Evolutionary conservation across 2,329 filamentous ascomycete species (phyloP).

Genomic region (Fusarium cyanostomum): DNA sequence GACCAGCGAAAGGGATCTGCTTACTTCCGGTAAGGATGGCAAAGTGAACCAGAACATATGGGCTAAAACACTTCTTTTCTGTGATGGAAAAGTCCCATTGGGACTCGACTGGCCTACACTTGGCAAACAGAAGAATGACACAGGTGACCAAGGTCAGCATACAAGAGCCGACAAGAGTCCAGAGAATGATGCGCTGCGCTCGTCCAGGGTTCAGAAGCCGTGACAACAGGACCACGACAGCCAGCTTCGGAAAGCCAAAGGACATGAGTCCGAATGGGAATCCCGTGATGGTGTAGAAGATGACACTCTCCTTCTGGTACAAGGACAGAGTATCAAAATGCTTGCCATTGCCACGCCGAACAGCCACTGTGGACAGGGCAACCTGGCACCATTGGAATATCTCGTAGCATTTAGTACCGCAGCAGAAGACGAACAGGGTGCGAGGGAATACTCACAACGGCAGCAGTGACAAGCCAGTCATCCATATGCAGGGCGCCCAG

Average conservation of each 20-base stretch:
- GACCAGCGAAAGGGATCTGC: neutral
- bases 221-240: slow-evolving; percentile 51
- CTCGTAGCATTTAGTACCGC: slow-evolving; percentile 22
- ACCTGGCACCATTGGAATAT: slow-evolving; percentile 48
- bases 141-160: slow-evolving; percentile 46
- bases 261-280: slow-evolving; percentile 52
- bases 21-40: slow-evolving; percentile 53
- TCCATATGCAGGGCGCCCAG: slow-evolving; percentile 21
- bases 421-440: neutral
- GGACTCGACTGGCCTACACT: slow-evolving; percentile 52
- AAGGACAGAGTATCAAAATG: slow-evolving; percentile 47
- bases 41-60: slow-evolving; percentile 50
- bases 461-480: slow-evolving; percentile 25
- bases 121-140: slow-evolving; percentile 53
- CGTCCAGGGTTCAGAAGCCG: slow-evolving; percentile 51
- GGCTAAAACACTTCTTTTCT: slow-evolving; percentile 48
- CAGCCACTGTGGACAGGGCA: slow-evolving; percentile 47
- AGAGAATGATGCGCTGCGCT: slow-evolving; percentile 49
- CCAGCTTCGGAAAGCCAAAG: slow-evolving; percentile 54
- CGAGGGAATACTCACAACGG: slow-evolving; percentile 3
- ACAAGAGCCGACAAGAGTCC: slow-evolving; percentile 46
- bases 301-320: slow-evolving; percentile 43
- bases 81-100: slow-evolving; percentile 52
- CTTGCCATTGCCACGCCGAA: slow-evolving; percentile 51
- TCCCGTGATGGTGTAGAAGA: slow-evolving; percentile 50